A percentile compares a stretch with the other conserved stretches of the same genome.
Conservation (phyloP, 176 grass and related monocot genomes). For the Neostapfia colusana region DNA sequence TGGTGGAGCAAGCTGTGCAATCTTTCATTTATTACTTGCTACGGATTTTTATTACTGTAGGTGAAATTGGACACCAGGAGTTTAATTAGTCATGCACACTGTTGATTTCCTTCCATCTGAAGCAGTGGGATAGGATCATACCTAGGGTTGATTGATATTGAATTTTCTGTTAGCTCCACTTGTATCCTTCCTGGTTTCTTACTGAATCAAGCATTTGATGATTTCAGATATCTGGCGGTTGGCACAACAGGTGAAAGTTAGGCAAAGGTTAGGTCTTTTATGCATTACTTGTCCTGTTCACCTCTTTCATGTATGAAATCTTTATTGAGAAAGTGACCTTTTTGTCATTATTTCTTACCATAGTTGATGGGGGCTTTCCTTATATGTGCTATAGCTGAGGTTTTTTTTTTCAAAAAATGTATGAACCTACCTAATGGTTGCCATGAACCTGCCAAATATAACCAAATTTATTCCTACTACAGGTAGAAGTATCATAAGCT, state of each 20-base stretch:
- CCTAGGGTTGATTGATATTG: neutral
- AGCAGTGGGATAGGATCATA: neutral
- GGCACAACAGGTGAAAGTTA: conserved; percentile 89
- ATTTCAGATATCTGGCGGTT: conserved; percentile 95
- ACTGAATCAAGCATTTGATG: conserved; percentile 23
- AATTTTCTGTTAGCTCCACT: neutral
- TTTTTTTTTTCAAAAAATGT: neutral
- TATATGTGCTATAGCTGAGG: neutral
- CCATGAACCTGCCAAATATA: neutral
- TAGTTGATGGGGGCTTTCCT: neutral
- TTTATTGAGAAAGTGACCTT: neutral
- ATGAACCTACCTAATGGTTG: neutral
- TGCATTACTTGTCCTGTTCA: neutral
- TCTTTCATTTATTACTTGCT: neutral
- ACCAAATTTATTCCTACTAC: neutral
- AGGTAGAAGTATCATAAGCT: neutral
- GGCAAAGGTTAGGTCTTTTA: conserved; percentile 74
- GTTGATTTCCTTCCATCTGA: conserved; percentile 11
- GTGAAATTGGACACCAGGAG: neutral
- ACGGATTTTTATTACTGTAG: neutral
- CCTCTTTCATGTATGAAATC: neutral
- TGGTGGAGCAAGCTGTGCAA: neutral
- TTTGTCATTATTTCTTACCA: neutral
- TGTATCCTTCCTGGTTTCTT: conserved; percentile 3
- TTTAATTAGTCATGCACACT: neutral